Evolutionary conservation across 495 filamentous ascomycete species (phyloP), one percentile per base, ranked within the genome.

Genomic region (Aspergillus sparsus): DNA sequence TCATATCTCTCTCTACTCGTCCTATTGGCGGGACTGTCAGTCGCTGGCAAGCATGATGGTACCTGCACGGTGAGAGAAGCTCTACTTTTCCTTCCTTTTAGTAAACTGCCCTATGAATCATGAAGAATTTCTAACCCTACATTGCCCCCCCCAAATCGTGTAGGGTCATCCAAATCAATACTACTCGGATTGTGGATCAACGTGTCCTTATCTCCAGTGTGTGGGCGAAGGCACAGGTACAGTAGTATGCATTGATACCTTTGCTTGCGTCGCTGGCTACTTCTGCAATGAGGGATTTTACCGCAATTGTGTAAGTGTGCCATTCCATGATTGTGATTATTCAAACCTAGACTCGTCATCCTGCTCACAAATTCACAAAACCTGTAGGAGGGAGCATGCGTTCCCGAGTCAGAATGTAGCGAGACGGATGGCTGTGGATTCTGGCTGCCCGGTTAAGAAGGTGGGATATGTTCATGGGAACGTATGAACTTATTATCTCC

Each of bases 281-380:
- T 41, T 41, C 37, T 41, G 37, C 7, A 9, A 41, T 3, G 37
- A 41, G 37, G 37, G 37, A 10, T 41, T 41, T 41, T 41, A 41
- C n/a, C 37, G 37, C 37, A 41, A 41, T n/a, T 41, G 37, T 41
- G 37, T 41, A 41, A 41, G 37, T 41, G n/a, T 41, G 10, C n/a
- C 37, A 41, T n/a, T 41, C 7, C n/a, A 1, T 41, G 37, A n/a
- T 41, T 10, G 3, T 7, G 0, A n/a, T n/a, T 27, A 27, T 27
- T 27, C 21, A 27, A 27, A 27, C 1, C 21, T 27, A 27, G 21
- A 27, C 21, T 27, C 21, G 21, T 27, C 21, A 27, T 27, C 21
- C 21, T 27, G 21, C 21, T 27, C 21, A 27, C 21, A 27, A 27
- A 27, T 27, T 7, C 37, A 11, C 10, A 5, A 3, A 41, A 11